Evolutionary conservation across 306 rosid species (phyloP), one percentile per base, ranked within the genome.

Genomic region (Psophocarpus tetragonolobus): DNA sequence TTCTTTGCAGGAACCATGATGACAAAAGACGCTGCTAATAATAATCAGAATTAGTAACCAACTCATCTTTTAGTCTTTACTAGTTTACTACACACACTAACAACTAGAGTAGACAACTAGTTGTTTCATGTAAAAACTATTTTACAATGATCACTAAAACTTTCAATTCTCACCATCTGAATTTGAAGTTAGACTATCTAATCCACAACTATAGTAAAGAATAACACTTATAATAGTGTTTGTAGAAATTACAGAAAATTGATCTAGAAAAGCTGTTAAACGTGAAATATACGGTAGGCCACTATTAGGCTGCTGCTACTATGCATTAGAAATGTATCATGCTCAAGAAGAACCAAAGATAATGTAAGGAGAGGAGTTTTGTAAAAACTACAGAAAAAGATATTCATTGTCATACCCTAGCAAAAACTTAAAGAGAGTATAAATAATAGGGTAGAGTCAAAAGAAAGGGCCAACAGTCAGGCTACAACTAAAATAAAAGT

Each of bases 1-100:
- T n/a, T n/a, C 76, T 26, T n/a, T 18, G 20, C 20, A 32, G 32
- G 23, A 71, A 71, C 48, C 76, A 69, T 9, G 42, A 21, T 71
- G 27, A 11, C 30, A 69, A 48, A 29, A 3, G 26, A 47, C 17
- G n/a, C 47, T 2, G 5, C n/a, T 45, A 4, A 9, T 42, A 26
- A n/a, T 6, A 47, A 41, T 29, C 60, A 27, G 41, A 45, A 67
- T 2, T 7, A 41, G 41, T 14, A 23, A 48, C 30, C n/a, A n/a
- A n/a, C n/a, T n/a, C n/a, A n/a, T 24, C 12, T n/a, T 42, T 17
- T 5, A 8, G 11, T 9, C 12, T n/a, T n/a, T n/a, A n/a, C n/a
- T n/a, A n/a, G n/a, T 29, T 18, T 30, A 11, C 33, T 32, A 17
- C 20, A 18, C 32, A 70, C 62, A 17, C 5, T 2, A 50, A 35